phyloP scores from a whole-genome alignment of 2,329 filamentous ascomycete species.

The Clonostachys chloroleuca region DNA sequence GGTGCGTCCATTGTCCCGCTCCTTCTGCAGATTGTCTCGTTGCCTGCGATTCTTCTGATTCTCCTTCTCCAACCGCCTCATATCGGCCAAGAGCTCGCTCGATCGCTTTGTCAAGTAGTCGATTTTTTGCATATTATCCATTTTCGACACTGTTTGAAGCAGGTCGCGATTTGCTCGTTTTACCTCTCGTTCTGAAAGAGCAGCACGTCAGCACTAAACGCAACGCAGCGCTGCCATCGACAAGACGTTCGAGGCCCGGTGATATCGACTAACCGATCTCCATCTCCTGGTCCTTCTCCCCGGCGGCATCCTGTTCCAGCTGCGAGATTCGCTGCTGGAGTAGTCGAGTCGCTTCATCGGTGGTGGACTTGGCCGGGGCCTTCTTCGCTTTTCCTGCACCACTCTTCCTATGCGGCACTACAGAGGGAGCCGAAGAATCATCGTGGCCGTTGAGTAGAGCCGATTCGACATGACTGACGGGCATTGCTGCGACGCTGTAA shows the following conservation, averaged over 20 bases:
- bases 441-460: slow-evolving; percentile 36
- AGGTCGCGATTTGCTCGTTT: slow-evolving; percentile 92
- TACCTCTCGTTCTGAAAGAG: slow-evolving; percentile 74
- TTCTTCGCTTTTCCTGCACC: slow-evolving; percentile 71
- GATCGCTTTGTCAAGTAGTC: slow-evolving; percentile 88
- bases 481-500: slow-evolving; percentile 19
- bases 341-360: slow-evolving; percentile 76
- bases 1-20: slow-evolving; percentile 84
- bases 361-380: slow-evolving; percentile 50
- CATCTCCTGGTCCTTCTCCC: slow-evolving; percentile 90
- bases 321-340: slow-evolving; percentile 92
- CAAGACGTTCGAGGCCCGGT: no score
- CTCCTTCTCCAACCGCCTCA: slow-evolving; percentile 93
- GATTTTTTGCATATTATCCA: slow-evolving; percentile 87
- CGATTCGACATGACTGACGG: slow-evolving; percentile 32
- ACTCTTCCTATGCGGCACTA: slow-evolving; percentile 61
- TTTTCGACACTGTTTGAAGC: slow-evolving; percentile 81
- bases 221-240: no score
- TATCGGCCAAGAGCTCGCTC: slow-evolving; percentile 84
- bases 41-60: slow-evolving; percentile 95
- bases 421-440: slow-evolving; percentile 26
- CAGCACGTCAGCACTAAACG: background rate
- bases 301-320: slow-evolving; percentile 86
- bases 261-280: slow-evolving; percentile 79
- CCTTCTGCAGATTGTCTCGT: slow-evolving; percentile 90